phyloP scores from a whole-genome alignment of 2,329 filamentous ascomycete genomes.

The Escovopsis sp. region DNA sequence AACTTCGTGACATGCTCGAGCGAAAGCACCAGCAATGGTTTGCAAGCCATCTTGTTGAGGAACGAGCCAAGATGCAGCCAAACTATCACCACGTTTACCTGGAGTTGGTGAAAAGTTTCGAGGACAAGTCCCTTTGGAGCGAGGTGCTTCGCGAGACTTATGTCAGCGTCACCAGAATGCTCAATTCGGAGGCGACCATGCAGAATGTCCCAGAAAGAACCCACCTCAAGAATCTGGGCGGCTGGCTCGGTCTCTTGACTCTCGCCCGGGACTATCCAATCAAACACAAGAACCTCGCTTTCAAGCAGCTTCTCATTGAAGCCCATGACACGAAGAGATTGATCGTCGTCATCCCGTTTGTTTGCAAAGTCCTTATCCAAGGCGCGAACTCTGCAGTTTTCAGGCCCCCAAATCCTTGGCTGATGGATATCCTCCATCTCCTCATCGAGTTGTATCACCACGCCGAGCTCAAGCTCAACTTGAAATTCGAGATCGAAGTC shows the following conservation, averaged over 20 bases:
- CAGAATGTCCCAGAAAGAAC: slow-evolving; percentile 71
- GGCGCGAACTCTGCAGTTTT: slow-evolving; percentile 78
- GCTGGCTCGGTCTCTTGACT: slow-evolving; percentile 86
- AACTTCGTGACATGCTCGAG: slow-evolving; percentile 65
- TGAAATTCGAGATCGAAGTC: slow-evolving; percentile 98
- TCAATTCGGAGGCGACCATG: slow-evolving; percentile 81
- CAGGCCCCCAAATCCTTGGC: slow-evolving; percentile 88
- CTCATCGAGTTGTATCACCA: slow-evolving; percentile 89
- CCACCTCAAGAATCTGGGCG: slow-evolving; percentile 83
- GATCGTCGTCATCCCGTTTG: slow-evolving; percentile 87
- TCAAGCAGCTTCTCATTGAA: slow-evolving; percentile 89
- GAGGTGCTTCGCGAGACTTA: slow-evolving; percentile 93
- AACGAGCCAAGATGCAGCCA: slow-evolving; percentile 91
- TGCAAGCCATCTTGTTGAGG: slow-evolving; percentile 83
- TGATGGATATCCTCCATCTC: slow-evolving; percentile 88
- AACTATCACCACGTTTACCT: slow-evolving; percentile 94
- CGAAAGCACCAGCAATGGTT: slow-evolving; percentile 91
- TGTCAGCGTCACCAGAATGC: slow-evolving; percentile 66
- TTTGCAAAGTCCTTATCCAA: slow-evolving; percentile 87
- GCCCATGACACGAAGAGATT: slow-evolving; percentile 86
- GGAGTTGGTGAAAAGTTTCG: slow-evolving; percentile 71
- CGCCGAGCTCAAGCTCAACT: slow-evolving; percentile 85
- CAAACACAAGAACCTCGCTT: slow-evolving; percentile 90
- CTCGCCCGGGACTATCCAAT: slow-evolving; percentile 90
- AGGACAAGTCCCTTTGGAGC: slow-evolving; percentile 63